Conservation (phyloP, 2,329 filamentous ascomycete species). For the Onygena corvina region DNA sequence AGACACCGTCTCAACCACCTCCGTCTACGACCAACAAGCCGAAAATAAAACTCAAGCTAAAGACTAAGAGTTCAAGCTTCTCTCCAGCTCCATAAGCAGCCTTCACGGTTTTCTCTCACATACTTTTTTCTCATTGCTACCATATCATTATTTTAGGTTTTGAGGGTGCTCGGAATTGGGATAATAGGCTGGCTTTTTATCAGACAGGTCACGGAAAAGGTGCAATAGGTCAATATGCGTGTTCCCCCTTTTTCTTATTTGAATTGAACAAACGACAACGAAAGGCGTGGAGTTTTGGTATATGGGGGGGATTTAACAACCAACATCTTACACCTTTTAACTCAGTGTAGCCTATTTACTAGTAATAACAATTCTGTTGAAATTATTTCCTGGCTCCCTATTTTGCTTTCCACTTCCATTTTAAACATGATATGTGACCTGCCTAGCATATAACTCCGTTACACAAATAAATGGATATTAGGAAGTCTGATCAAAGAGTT, state of each 20-base stretch:
- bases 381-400: not conserved
- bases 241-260: not conserved
- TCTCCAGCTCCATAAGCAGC: not conserved
- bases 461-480: not conserved
- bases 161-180: not conserved
- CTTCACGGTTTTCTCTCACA: not conserved
- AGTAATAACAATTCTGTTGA: conserved; percentile 1
- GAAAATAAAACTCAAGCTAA: conserved; percentile 34
- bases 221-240: not conserved
- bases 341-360: conserved; percentile 1
- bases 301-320: not conserved
- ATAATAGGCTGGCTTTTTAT: not conserved
- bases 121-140: not conserved
- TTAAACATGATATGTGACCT: conserved; percentile 2
- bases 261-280: not conserved
- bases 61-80: conserved; percentile 12
- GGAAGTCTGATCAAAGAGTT: not conserved
- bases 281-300: not conserved
- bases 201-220: conserved; percentile 1
- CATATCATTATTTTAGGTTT: not conserved
- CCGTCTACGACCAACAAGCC: conserved; percentile 19
- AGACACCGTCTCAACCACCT: conserved; percentile 19
- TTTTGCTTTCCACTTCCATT: conserved; percentile 1
- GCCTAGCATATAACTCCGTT: conserved; percentile 7
- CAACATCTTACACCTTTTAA: not conserved